phyloP scores from a whole-genome alignment of 768 basidiomycete genomes.

The button mushroom (Agaricus bisporus) region DNA sequence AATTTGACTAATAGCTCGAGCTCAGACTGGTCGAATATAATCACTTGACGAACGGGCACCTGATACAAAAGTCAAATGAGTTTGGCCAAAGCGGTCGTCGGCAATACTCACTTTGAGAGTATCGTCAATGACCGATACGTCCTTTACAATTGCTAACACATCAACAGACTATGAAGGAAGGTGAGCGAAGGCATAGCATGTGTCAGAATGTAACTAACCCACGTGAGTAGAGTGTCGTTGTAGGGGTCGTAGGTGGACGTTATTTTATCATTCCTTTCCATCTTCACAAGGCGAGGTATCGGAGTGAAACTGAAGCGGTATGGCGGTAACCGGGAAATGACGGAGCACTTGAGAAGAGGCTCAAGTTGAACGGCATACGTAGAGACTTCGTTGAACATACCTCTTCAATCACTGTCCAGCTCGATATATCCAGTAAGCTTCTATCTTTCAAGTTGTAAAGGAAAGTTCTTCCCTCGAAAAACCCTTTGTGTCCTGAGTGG shows the following conservation, averaged over 20 bases:
- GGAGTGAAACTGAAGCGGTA: conserved; percentile 80
- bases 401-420: conserved; percentile 78
- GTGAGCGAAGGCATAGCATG: not conserved
- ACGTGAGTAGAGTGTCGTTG: not conserved
- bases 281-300: conserved; percentile 45
- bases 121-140: conserved; percentile 56
- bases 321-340: conserved; percentile 65
- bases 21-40: conserved; percentile 76
- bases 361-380: not conserved
- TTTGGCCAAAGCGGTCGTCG: too few relatives aligned
- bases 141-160: conserved; percentile 81
- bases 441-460: conserved; percentile 87
- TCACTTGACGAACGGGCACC: conserved; percentile 86
- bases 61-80: conserved; percentile 19
- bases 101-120: too few relatives aligned
- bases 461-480: conserved; percentile 39
- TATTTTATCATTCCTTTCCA: not conserved
- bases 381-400: conserved; percentile 30
- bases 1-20: conserved; percentile 79
- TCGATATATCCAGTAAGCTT: conserved; percentile 70
- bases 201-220: not conserved
- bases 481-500: conserved; percentile 15
- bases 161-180: conserved; percentile 41
- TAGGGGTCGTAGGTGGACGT: not conserved
- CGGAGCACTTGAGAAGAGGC: conserved; percentile 56